Conservation (phyloP, 768 basidiomycete genomes). For the Hericium alpestre region DNA sequence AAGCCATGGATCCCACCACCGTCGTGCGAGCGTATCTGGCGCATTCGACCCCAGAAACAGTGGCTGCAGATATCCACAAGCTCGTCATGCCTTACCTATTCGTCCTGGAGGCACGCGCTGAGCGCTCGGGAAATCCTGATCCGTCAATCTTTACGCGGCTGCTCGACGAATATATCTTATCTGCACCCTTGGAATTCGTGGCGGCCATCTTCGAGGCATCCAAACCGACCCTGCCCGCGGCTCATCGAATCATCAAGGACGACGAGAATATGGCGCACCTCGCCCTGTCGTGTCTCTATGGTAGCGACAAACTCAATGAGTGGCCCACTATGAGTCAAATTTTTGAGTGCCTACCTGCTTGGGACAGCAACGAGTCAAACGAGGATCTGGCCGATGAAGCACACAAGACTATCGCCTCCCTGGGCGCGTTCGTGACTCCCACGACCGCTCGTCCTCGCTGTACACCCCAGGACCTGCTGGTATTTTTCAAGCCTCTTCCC, state of each 20-base stretch:
- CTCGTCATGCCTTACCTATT: slow-evolving; percentile 90
- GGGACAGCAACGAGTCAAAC: slow-evolving; percentile 52
- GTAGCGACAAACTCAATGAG: slow-evolving; percentile 55
- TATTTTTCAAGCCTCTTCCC: slow-evolving; percentile 77
- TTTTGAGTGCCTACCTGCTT: slow-evolving; percentile 93
- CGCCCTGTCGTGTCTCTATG: slow-evolving; percentile 84
- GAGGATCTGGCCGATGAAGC: slow-evolving; percentile 62
- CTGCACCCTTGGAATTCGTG: slow-evolving; percentile 53
- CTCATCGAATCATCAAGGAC: slow-evolving; percentile 65
- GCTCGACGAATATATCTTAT: slow-evolving; percentile 64
- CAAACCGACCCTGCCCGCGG: slow-evolving; percentile 70
- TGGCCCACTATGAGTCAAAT: slow-evolving; percentile 85
- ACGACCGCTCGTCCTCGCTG: slow-evolving; percentile 46
- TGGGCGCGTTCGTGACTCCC: slow-evolving; percentile 71
- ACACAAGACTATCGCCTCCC: slow-evolving; percentile 72
- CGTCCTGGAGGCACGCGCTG: slow-evolving; percentile 80
- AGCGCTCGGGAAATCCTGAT: slow-evolving; percentile 68
- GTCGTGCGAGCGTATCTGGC: slow-evolving; percentile 70
- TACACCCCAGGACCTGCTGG: slow-evolving; percentile 59
- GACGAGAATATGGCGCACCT: slow-evolving; percentile 80
- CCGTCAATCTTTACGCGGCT: slow-evolving; percentile 50
- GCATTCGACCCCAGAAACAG: slow-evolving; percentile 52
- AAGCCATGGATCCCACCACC: slow-evolving; percentile 47
- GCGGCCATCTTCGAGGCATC: slow-evolving; percentile 81
- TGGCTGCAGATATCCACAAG: slow-evolving; percentile 58